Base-by-base conservation (phyloP, 2,329 filamentous ascomycete genomes). In the Fonsecaea erecta region DNA sequence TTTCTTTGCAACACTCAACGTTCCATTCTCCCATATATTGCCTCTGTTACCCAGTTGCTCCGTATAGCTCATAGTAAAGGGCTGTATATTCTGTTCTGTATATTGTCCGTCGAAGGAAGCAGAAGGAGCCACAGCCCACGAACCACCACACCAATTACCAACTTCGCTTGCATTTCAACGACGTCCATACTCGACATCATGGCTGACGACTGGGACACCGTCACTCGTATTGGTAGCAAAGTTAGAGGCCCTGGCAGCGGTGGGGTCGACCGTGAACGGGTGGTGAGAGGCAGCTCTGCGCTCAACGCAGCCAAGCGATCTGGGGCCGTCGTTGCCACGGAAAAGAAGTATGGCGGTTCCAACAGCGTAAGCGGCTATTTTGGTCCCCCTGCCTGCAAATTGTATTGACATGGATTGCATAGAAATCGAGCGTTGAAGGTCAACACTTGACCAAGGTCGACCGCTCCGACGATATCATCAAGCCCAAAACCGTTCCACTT, bases 401-500 rank as follows among this genome's bases (percentile, higher is more conserved):
- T 24, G 9, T 1, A 26, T 18, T 48, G 21, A 48, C 43, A 48
- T 8, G 12, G 7, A 24, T 56, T 40, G 21, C 83, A 69, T 80
- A 83, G 74, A 84, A 83, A 75, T 70, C 62, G 3, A 66, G 57
- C 37, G 65, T 84, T 71, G 94, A 98, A 81, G 95, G 95, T 73
- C 95, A 99, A 82, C 93, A 92, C 77, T 85, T 98, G 71, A 98
- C 95, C 72, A 97, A 98, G 84, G 93, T 99, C 79, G 95, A 98
- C 85, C 93, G 94, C 73, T 89, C 88, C 77, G 93, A 98, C 84
- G 95, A 97, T 78, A 97, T 97, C 81, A 90, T 98, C 81, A 97
- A 97, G 84, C 93, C 93, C 76, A 96, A 96, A 83, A 96, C 92
- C 53, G 84, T 97, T 65, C 92, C 93, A 77, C 84, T 85, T 75